Base-by-base conservation (phyloP, 2,329 filamentous ascomycete genomes). In the Aspergillus pseudoglaucus region DNA sequence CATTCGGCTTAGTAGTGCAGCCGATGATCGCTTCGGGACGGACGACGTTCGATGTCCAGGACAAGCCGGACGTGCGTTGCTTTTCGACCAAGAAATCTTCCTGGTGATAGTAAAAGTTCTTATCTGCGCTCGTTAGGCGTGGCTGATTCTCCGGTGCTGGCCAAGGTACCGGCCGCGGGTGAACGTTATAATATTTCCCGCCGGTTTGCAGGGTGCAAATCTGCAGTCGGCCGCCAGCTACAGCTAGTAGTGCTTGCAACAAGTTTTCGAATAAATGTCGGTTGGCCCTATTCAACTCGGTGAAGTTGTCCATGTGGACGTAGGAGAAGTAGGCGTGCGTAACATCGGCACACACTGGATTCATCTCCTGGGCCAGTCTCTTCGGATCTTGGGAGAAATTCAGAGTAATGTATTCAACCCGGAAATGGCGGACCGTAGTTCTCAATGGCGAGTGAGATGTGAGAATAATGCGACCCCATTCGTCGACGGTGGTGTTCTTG, bases 291-390 rank as follows among this genome's bases (percentile, higher is more conserved):
- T 53, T 54, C 8, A 63, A 48, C 35, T 56, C 35, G 8, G 12
- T 40, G 37, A 62, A 60, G 43, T 58, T 53, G 30, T 59, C 54
- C n/a, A 43, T 52, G 38, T 64, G 60, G 12, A 61, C 50, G 33
- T 64, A 63, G 5, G 56, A 53, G 52, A 59, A 64, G 45, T 53
- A 65, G 2, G 61, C 58, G 44, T 64, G 59, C 4, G 59, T 64
- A 32, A 63, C 58, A 8, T 49, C 45, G 2, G 23, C 44, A 43
- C 57, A 64, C 4, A 42, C 14, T 1, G 42, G 20, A 17, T 15
- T 35, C 48, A 63, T 57, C 4, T 46, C 32, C 17, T 46, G 33
- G 5, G 43, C 49, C 10, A 62, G 44, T 2, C 14, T 23, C 2
- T 47, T 18, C 23, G 46, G 37, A 9, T 33, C 32, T 10, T 48